A percentile compares a stretch with the other conserved stretches of the same genome.
Evolutionary conservation across 2,329 filamentous ascomycete species (phyloP).

Genomic region (Aspergillus novoparasiticus): DNA sequence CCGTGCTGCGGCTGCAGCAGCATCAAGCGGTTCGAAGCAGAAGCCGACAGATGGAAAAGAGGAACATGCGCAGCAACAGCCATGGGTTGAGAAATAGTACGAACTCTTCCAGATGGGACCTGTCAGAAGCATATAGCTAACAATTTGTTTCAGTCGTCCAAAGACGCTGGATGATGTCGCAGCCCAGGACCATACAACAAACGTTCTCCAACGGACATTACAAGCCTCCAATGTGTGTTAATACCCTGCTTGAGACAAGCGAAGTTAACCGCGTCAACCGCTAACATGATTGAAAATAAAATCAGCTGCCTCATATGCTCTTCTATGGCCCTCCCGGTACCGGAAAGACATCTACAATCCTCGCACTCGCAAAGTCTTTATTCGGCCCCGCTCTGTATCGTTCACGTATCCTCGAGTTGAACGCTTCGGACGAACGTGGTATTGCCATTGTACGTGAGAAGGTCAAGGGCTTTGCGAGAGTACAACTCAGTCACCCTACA

Average conservation of each 20-base stretch:
- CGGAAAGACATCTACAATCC: constrained; percentile 96
- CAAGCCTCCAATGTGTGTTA: constrained; percentile 82
- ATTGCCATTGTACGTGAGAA: constrained; percentile 97
- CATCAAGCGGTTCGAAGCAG: constrained; percentile 67
- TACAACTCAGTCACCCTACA: constrained; percentile 85
- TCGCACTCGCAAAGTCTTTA: constrained; percentile 94
- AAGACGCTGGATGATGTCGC: constrained; percentile 94
- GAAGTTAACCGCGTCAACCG: too few relatives aligned
- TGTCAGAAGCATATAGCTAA: constrained; percentile 2
- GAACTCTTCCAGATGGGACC: constrained; percentile 7
- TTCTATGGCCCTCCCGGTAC: constrained; percentile 98
- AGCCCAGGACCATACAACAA: constrained; percentile 95
- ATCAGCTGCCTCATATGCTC: constrained; percentile 91
- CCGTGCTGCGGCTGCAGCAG: constrained; percentile 71
- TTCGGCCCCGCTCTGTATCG: constrained; percentile 94
- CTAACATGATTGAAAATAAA: constrained; percentile 3
- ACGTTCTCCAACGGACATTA: constrained; percentile 85
- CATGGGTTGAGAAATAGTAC: constrained; percentile 99
- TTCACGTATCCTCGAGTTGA: constrained; percentile 94
- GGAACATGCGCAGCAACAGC: constrained; percentile 70
- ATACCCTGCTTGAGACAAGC: neutral
- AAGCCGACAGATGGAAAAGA: constrained; percentile 66
- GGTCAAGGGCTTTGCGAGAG: constrained; percentile 96
- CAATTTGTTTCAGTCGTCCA: constrained; percentile 67
- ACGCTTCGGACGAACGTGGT: constrained; percentile 97